A percentile compares a stretch with the other conserved stretches of the same genome.
Evolutionary conservation across 768 basidiomycete species (phyloP).

Genomic region (Steccherinum ochraceum): DNA sequence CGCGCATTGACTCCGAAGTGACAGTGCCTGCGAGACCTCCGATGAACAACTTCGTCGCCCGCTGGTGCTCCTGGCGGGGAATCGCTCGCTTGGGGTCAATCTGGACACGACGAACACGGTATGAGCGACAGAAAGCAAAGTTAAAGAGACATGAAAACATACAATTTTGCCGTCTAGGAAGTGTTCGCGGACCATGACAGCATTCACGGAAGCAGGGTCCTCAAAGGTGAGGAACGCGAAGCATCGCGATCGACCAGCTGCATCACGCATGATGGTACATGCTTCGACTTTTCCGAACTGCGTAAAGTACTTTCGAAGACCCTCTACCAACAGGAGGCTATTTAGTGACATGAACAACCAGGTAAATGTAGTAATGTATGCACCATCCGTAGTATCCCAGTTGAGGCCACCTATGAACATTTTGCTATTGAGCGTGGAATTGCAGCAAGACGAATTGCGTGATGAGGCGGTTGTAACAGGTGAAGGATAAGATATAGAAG

Average conservation of each 20-base stretch:
- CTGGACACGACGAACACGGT: no score
- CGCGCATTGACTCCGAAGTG: constrained; percentile 89
- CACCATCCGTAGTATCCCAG: constrained; percentile 99
- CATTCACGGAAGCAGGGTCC: constrained; percentile 87
- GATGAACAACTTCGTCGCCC: constrained; percentile 93
- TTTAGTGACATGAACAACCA: constrained; percentile 6
- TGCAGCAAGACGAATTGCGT: constrained; percentile 3
- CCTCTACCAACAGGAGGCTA: constrained; percentile 47
- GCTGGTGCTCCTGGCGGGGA: constrained; percentile 90
- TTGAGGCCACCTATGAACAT: constrained; percentile 99
- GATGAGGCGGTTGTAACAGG: constrained; percentile 3
- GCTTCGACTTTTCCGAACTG: constrained; percentile 97
- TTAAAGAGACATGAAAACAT: constrained; percentile 28
- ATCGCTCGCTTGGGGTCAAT: constrained; percentile 99
- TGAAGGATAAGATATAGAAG: constrained; percentile 26
- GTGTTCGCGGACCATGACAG: constrained; percentile 94
- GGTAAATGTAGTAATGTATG: constrained; percentile 25
- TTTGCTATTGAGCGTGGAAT: constrained; percentile 58
- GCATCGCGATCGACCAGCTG: constrained; percentile 88
- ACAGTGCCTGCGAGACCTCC: constrained; percentile 90
- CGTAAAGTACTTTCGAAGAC: constrained; percentile 80
- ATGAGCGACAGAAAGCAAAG: neutral
- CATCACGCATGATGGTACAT: constrained; percentile 98
- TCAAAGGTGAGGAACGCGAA: constrained; percentile 98
- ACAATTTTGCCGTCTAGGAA: constrained; percentile 97